These are phyloP conservation scores for Cucumis sativus DNA, from an alignment of 306 rosid genomes.

Conservation along the genomic window Cucumber_9930_V3 NC_026659.2:866001-866500, in stretches of 20 bases:
- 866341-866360: too few relatives aligned
- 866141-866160: conserved; percentile 27
- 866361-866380: not conserved
- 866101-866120: conserved; percentile 39
- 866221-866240: conserved; percentile 30
- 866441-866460: conserved; percentile 20
- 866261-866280: conserved; percentile 46
- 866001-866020: conserved; percentile 70
- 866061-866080: not conserved
- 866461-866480: conserved; percentile 40
- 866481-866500: conserved; percentile 40
- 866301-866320: not conserved
- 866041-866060: not conserved
- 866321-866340: not conserved
- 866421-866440: not conserved
- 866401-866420: not conserved
- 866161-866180: conserved; percentile 25
- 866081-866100: conserved; percentile 5
- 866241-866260: conserved; percentile 46
- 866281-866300: conserved; percentile 41
- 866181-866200: conserved; percentile 32
- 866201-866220: conserved; percentile 32
- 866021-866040: conserved; percentile 24
- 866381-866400: not conserved
- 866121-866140: conserved; percentile 25